phyloP scores from a whole-genome alignment of 805 yeast species.

The Candida andamanensis region DNA sequence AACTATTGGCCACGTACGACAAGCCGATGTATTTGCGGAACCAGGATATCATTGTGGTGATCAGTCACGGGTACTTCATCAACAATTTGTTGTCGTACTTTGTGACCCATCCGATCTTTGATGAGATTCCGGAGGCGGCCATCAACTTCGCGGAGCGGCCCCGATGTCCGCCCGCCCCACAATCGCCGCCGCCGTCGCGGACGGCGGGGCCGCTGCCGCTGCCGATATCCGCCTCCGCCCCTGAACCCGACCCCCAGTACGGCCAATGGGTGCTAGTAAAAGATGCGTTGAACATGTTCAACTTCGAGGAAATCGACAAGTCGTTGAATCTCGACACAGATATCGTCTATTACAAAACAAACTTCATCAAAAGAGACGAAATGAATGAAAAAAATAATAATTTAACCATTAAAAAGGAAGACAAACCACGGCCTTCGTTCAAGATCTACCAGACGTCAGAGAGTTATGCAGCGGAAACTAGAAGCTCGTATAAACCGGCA shows the following conservation, averaged over 20 bases:
- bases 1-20: conserved; percentile 39
- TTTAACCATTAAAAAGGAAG: conserved; percentile 8
- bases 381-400: conserved; percentile 9
- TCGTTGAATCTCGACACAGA: conserved; percentile 36
- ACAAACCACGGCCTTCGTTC: conserved; percentile 31
- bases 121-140: conserved; percentile 38
- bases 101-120: conserved; percentile 40
- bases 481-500: conserved; percentile 7
- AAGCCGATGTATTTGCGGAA: conserved; percentile 26
- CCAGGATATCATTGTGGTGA: conserved; percentile 32
- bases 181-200: too few relatives aligned
- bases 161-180: too few relatives aligned
- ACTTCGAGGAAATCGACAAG: conserved; percentile 21
- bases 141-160: conserved; percentile 29
- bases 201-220: too few relatives aligned
- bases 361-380: conserved; percentile 35
- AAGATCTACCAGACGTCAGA: conserved; percentile 19
- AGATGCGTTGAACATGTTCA: conserved; percentile 29
- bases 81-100: conserved; percentile 35
- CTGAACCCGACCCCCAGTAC: conserved; percentile 7
- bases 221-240: too few relatives aligned
- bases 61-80: conserved; percentile 39
- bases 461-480: conserved; percentile 7
- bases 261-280: conserved; percentile 28
- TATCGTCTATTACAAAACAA: conserved; percentile 40